Evolutionary conservation across 1,139 yeast genomes (phyloP), one percentile per base, ranked within the genome.

Genomic region (Hemisphaericaspora xylanilytica): DNA sequence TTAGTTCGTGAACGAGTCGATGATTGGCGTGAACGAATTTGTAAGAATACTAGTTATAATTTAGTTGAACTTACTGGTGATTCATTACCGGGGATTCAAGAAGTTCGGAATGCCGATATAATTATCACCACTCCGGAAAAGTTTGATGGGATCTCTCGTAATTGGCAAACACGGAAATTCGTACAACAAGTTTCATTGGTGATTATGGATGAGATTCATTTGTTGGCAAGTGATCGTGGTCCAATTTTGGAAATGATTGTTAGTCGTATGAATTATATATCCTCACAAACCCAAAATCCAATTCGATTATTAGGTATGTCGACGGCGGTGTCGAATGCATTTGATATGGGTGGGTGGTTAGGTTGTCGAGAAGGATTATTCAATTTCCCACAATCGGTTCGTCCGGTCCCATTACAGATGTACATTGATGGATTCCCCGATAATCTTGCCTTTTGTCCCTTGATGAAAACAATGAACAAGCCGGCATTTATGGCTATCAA

Each of bases 231-330:
- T 67, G 98, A 92, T 56, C 82, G 98, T 63, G 98, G 98, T 48
- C 97, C 98, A 2, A 90, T 92, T 63, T 71, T 94, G 55, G 99
- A 94, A 58, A 92, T 92, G 92, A 92, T 94, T 74, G 99, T 94
- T 12, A 87, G 96, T 66, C 86, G 99, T 65, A 87, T 94, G 96
- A 90, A 92, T 56, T 88, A 85, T 56, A 84, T 90, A 44, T 80
- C 94, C 0, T 75, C 87, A 0, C 84, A 78, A 49, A 88, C 95
- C 0, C 76, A 79, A 41, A 75, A 75, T 39, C 90, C 90, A 1
- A 81, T 90, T 15, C 66, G 99, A 44, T 65, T 94, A 32, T 63
- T 94, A 35, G 99, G 99, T 21, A 80, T 94, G 85, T 89, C 97
- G 2, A 92, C 98, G 3, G 97, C 98, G 3, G 97, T 94, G 16